Evolutionary conservation across 192 early-diverging fungal genomes (phyloP), one percentile per base, ranked within the genome.

Genomic region (Mortierella alpina): DNA sequence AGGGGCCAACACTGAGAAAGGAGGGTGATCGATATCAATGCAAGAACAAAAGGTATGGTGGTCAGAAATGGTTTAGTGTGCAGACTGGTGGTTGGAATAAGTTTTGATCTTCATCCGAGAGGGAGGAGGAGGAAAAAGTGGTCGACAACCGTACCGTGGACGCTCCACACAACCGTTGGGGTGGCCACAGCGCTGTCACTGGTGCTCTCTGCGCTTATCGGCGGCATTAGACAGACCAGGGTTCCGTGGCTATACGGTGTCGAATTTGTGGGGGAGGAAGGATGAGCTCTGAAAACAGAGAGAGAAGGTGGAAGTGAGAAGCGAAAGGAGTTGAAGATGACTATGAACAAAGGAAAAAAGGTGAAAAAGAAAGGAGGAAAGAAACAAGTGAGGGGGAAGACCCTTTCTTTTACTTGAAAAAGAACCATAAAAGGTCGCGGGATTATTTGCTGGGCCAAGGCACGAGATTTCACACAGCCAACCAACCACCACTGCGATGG

Each of bases 101-200:
- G 15, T 40, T 69, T 59, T 60, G 4, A 52, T 40, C 17, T 63
- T 17, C 31, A 31, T 31, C 1, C 3, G 31, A 31, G 31, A n/a
- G n/a, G n/a, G 31, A 31, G 31, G 31, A 31, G 31, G 31, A 3
- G 31, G 31, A 31, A 3, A 3, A 31, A 3, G 13, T 22, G 39
- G 14, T 41, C 39, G 52, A 20, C 17, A 15, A 15, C 8, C 11
- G 20, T 76, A 77, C 75, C 68, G 48, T 78, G 68, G 23, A 78
- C 63, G 44, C 75, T 78, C 75, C 68, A 78, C 41, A 66, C 20
- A 48, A 66, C 5, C 23, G 39, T 53, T 15, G 68, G 59, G 42
- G 17, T 51, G 54, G 54, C 54, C 8, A 9, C 4, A 18, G 2
- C 22, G 18, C 2, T 12, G 54, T 22, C 20, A 56, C 54, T 56